These are phyloP conservation scores for Decorospora gaudefroyi DNA, from an alignment of 2,329 filamentous ascomycete genomes.

Conservation along the genomic window DNA sequence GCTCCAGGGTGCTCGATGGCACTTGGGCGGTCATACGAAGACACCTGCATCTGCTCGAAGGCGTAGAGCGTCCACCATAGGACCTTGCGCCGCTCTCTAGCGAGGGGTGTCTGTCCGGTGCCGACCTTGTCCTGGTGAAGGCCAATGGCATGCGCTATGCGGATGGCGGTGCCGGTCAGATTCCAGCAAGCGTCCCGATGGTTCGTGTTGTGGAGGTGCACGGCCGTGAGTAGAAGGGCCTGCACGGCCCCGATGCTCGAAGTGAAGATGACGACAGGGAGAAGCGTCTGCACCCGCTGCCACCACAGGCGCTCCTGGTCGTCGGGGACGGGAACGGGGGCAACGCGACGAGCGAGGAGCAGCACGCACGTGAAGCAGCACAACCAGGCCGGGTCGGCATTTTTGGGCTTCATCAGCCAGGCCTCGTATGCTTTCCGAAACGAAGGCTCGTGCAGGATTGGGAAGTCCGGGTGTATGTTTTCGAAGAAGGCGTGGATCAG, in stretches of 20 bases:
- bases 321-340: constrained; percentile 40
- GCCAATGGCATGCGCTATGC: constrained; percentile 53
- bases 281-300: constrained; percentile 48
- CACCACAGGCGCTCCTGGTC: constrained; percentile 52
- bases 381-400: constrained; percentile 49
- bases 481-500: constrained; percentile 51
- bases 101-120: constrained; percentile 42
- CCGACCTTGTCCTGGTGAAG: constrained; percentile 51
- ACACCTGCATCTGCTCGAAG: constrained; percentile 55
- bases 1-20: constrained; percentile 48
- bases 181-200: constrained; percentile 53
- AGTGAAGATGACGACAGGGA: constrained; percentile 52
- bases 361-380: constrained; percentile 52
- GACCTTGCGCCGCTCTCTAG: constrained; percentile 54
- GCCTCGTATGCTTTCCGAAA: constrained; percentile 51
- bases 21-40: constrained; percentile 52
- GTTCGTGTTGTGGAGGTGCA: constrained; percentile 54
- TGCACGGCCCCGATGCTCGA: constrained; percentile 51
- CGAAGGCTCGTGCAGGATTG: constrained; percentile 51
- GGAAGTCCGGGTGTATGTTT: constrained; percentile 51
- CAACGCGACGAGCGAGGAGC: constrained; percentile 47
- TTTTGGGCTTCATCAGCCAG: constrained; percentile 38
- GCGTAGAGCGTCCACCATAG: constrained; percentile 60
- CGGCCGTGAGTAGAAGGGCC: constrained; percentile 50
- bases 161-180: constrained; percentile 51